Evolutionary conservation across 2,329 filamentous ascomycete genomes (phyloP), one percentile per base, ranked within the genome.

Genomic region (Thelonectria discophora): DNA sequence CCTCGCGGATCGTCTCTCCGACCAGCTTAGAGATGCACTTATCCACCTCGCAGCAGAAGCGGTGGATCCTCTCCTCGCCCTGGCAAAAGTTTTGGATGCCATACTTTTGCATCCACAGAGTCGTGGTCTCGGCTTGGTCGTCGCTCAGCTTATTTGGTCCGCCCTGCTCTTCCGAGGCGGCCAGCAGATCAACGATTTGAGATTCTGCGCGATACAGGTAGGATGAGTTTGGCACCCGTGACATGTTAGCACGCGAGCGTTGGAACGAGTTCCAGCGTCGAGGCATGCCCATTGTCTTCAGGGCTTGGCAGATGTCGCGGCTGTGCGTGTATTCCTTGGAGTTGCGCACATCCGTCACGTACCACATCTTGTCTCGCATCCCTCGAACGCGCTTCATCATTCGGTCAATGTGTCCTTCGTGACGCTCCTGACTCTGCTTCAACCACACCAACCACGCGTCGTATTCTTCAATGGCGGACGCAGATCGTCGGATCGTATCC

Each of bases 361-460:
- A 99, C 95, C 95, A 99, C 92, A 98, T 97, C 82, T 98, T 98
- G 75, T 97, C 92, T 43, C 95, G 88, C 40, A 97, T 83, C 20
- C 90, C 88, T 59, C 89, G 87, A 39, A 95, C 83, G 5, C 87
- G 87, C 60, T 84, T 83, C 83, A 92, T 90, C 86, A 93, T 91
- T 5, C 87, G 83, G 42, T 93, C 90, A 37, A 94, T 89, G 12
- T 88, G 84, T 3, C 84, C 85, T 69, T 94, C 92, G 49, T 93
- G 88, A 3, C 90, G 86, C 70, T 93, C 90, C 70, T 94, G 89
- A 21, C 90, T 92, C 68, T 93, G 91, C 72, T 93, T 93, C 18
- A 96, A 83, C 86, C 90, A 93, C 12, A 94, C 87, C 32, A 94
- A 86, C 90, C 90, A 93, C 3, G 90, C 90, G 66, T 93, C 90